Evolutionary conservation across 352 stramenopile species (phyloP).

Genomic region (Phytopythium ostracodes): DNA sequence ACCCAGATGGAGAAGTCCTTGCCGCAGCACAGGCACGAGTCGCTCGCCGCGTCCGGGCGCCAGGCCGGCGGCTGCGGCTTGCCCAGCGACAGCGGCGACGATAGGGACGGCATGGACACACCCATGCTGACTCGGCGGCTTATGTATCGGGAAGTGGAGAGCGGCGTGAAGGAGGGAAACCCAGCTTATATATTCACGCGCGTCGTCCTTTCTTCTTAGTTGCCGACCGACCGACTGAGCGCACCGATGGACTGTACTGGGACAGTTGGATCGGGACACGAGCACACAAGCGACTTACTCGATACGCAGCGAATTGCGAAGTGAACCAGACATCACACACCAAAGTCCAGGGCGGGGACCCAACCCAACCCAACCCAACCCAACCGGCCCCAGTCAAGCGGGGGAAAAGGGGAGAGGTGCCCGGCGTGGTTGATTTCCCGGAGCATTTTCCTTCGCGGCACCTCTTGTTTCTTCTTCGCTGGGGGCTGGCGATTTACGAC

Average conservation of each 20-base stretch:
- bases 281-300: not conserved
- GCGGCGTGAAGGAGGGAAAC: not conserved
- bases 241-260: too few relatives aligned
- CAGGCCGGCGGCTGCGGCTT: constrained; percentile 29
- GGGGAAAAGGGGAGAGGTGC: not conserved
- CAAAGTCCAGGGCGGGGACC: too few relatives aligned
- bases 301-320: not conserved
- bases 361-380: too few relatives aligned
- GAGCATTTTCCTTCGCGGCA: not conserved
- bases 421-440: too few relatives aligned
- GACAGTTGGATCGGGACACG: too few relatives aligned
- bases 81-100: not conserved
- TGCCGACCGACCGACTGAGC: too few relatives aligned
- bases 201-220: not conserved
- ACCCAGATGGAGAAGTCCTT: constrained; percentile 70
- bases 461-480: constrained; percentile 1
- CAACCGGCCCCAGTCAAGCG: not conserved
- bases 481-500: constrained; percentile 4
- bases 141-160: not conserved
- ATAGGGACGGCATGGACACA: not conserved
- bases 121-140: not conserved
- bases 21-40: constrained; percentile 67
- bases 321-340: not conserved
- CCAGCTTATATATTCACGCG: not conserved
- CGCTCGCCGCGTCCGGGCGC: constrained; percentile 66